These are phyloP conservation scores for Cryptococcus hybrid DNA, from an alignment of 1,284 basidiomycete genomes.

Conservation along the genomic window DNA sequence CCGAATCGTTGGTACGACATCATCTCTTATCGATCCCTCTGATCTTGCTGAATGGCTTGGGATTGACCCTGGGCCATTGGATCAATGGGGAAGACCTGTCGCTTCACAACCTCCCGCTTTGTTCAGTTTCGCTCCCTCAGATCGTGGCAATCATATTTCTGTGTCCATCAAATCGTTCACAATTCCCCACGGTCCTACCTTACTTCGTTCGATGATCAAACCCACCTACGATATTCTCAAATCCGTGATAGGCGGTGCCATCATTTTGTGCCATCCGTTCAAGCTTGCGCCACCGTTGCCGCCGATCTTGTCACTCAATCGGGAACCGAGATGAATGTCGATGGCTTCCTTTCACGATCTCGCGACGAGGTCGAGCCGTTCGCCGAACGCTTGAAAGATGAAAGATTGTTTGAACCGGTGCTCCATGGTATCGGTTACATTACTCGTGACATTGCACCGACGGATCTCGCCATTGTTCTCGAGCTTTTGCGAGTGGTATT, in stretches of 20 bases:
- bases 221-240: constrained; percentile 68
- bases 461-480: constrained; percentile 75
- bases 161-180: constrained; percentile 75
- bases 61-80: constrained; percentile 53
- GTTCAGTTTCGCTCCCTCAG: constrained; percentile 76
- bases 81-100: not conserved
- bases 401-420: constrained; percentile 67
- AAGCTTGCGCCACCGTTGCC: constrained; percentile 75
- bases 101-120: constrained; percentile 54
- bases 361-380: constrained; percentile 64
- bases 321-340: constrained; percentile 70
- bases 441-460: constrained; percentile 66
- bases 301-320: constrained; percentile 84
- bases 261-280: constrained; percentile 86
- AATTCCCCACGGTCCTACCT: constrained; percentile 77
- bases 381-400: constrained; percentile 63
- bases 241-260: constrained; percentile 56
- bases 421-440: constrained; percentile 89
- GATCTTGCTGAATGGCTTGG: constrained; percentile 83
- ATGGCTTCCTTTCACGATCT: constrained; percentile 67
- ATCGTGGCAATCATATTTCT: constrained; percentile 76
- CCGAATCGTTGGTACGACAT: constrained; percentile 75
- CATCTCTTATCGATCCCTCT: constrained; percentile 74
- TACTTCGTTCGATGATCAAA: constrained; percentile 91
- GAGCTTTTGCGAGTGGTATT: constrained; percentile 74